These are phyloP conservation scores for Claviceps arundinis DNA, from an alignment of 2,329 filamentous ascomycete genomes.

Conservation along the genomic window DNA sequence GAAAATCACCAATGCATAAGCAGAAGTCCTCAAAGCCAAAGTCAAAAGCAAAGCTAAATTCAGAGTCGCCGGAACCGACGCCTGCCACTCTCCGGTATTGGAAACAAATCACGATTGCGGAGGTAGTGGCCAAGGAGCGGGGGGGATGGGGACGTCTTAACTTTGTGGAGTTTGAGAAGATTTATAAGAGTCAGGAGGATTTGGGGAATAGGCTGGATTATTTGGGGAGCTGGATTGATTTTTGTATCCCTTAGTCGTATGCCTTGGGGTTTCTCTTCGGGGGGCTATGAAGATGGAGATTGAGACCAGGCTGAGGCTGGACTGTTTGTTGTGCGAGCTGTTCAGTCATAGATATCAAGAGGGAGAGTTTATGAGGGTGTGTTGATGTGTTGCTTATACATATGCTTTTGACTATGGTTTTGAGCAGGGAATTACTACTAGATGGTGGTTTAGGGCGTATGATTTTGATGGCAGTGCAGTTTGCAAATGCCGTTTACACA, in stretches of 20 bases:
- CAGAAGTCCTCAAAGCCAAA: neutral
- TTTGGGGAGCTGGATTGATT: constrained; percentile 83
- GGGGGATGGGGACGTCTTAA: constrained; percentile 71
- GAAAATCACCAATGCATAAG: neutral
- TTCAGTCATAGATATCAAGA: too few species aligned
- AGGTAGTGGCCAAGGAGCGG: constrained; percentile 53
- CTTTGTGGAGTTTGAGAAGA: constrained; percentile 66
- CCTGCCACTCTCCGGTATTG: constrained; percentile 28
- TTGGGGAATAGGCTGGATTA: constrained; percentile 58
- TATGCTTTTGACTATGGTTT: too few species aligned
- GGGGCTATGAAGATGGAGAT: neutral
- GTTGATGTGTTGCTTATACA: too few species aligned
- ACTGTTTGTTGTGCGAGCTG: neutral
- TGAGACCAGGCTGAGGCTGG: neutral
- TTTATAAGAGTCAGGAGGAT: constrained; percentile 56
- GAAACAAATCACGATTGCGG: constrained; percentile 48
- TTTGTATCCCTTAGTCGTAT: constrained; percentile 45
- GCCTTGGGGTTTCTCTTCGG: neutral
- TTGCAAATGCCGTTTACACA: too few species aligned
- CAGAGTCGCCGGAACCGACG: constrained; percentile 10
- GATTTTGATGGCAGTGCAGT: too few species aligned
- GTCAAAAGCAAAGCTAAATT: too few species aligned
- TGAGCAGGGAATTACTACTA: too few species aligned
- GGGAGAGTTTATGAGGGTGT: too few species aligned
- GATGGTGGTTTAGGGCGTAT: too few species aligned